Conservation (phyloP, 2,329 filamentous ascomycete genomes). For the Dothistroma pini region DNA sequence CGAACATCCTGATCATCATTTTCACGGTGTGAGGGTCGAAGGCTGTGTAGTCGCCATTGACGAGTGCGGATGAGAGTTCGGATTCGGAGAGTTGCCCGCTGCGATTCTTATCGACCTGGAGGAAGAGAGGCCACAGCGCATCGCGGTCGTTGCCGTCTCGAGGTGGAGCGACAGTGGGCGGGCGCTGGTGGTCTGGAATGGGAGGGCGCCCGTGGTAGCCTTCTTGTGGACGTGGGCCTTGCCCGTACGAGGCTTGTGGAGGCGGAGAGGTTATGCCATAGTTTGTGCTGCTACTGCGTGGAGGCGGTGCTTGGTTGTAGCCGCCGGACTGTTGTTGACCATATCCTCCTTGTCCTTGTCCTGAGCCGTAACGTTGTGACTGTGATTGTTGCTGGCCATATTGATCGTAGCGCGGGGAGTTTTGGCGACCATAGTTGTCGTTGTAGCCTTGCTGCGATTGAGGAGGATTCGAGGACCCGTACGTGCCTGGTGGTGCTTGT, state of each 20-base stretch:
- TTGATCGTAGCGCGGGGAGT: constrained; percentile 36
- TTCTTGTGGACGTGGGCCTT: constrained; percentile 51
- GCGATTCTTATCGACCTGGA: constrained; percentile 85
- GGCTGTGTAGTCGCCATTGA: constrained; percentile 92
- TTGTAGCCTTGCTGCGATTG: not conserved
- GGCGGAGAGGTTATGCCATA: constrained; percentile 33
- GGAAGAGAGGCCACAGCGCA: constrained; percentile 75
- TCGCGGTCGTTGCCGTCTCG: constrained; percentile 63
- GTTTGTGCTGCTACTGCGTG: constrained; percentile 17
- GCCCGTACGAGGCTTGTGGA: constrained; percentile 50
- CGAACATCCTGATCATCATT: constrained; percentile 99
- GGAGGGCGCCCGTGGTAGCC: constrained; percentile 62
- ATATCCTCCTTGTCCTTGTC: constrained; percentile 14
- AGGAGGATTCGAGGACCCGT: constrained; percentile 22
- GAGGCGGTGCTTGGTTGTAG: constrained; percentile 17
- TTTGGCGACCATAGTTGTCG: constrained; percentile 23
- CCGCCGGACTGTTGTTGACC: constrained; percentile 12
- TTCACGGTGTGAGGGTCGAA: constrained; percentile 92
- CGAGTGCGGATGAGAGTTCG: constrained; percentile 83
- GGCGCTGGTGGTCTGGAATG: constrained; percentile 46
- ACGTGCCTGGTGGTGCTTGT: constrained; percentile 38
- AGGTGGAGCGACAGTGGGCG: constrained; percentile 46
- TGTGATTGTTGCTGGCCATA: constrained; percentile 24
- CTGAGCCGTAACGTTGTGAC: constrained; percentile 19
- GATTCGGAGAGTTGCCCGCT: constrained; percentile 76